Percentiles rank a stretch among this genome's conserved stretches.
phyloP scores from a whole-genome alignment of 768 basidiomycete species.

The Ephemerocybe angulata region DNA sequence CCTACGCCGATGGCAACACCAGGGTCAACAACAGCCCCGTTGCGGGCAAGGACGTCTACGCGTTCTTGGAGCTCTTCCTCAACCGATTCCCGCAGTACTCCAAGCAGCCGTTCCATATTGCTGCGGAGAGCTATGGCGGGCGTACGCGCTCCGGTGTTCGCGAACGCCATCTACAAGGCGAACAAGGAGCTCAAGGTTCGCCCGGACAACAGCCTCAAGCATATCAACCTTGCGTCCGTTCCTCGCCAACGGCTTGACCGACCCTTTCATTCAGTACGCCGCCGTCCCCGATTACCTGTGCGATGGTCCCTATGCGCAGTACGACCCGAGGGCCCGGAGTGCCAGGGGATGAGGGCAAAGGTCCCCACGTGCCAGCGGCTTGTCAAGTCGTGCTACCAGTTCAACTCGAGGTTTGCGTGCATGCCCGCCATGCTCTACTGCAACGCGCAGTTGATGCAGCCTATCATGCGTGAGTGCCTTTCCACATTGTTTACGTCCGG shows the following conservation, averaged over 20 bases:
- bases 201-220: conserved; percentile 47
- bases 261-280: conserved; percentile 78
- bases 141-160: conserved; percentile 85
- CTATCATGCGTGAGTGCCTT: conserved; percentile 58
- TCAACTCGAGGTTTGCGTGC: conserved; percentile 58
- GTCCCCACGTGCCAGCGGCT: conserved; percentile 72
- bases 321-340: conserved; percentile 64
- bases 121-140: conserved; percentile 77
- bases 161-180: conserved; percentile 72
- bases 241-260: conserved; percentile 85
- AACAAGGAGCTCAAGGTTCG: conserved; percentile 56
- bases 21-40: conserved; percentile 77
- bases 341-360: conserved; percentile 58
- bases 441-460: conserved; percentile 65
- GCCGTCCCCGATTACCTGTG: conserved; percentile 81
- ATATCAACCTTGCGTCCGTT: conserved; percentile 84
- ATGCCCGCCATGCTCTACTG: conserved; percentile 79
- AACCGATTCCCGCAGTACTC: conserved; percentile 73
- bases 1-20: conserved; percentile 73
- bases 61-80: conserved; percentile 79
- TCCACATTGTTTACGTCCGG: conserved; percentile 30
- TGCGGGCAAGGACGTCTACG: conserved; percentile 87
- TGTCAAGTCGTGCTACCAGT: conserved; percentile 66
- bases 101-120: conserved; percentile 67
- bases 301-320: conserved; percentile 79